phyloP scores from a whole-genome alignment of 1,139 yeast genomes.

The Sugiyamaella grinbergsii region DNA sequence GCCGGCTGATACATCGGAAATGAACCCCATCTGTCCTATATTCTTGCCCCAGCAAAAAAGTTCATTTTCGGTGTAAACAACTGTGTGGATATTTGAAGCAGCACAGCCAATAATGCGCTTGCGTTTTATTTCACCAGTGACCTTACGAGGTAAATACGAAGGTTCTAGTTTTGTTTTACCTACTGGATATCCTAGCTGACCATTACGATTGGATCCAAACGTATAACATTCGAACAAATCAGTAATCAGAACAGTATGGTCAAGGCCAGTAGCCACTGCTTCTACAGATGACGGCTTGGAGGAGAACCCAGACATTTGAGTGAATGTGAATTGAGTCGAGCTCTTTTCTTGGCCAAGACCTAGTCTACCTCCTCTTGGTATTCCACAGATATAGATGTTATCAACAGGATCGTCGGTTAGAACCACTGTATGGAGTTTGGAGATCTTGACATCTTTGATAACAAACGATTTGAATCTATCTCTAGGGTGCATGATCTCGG shows the following conservation, averaged over 20 bases:
- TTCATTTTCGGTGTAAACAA: constrained; percentile 57
- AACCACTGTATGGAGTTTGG: constrained; percentile 68
- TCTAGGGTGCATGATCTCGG: constrained; percentile 24
- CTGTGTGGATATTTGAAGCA: constrained; percentile 73
- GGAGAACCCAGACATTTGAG: constrained; percentile 44
- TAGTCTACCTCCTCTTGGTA: constrained; percentile 69
- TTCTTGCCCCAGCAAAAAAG: constrained; percentile 80
- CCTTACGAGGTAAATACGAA: constrained; percentile 49
- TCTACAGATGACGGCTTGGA: constrained; percentile 41
- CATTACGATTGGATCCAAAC: constrained; percentile 75
- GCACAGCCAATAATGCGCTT: constrained; percentile 54
- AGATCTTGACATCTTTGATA: constrained; percentile 51
- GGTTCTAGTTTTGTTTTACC: constrained; percentile 33
- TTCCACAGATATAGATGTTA: constrained; percentile 62
- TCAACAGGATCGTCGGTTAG: constrained; percentile 54
- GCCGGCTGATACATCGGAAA: constrained; percentile 20
- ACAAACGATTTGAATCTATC: constrained; percentile 39
- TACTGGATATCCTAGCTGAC: constrained; percentile 64
- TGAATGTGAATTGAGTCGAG: constrained; percentile 42
- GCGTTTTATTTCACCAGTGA: constrained; percentile 52
- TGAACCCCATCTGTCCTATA: constrained; percentile 67
- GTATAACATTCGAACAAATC: constrained; percentile 57
- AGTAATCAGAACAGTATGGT: constrained; percentile 65
- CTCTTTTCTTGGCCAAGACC: constrained; percentile 50
- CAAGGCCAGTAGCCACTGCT: constrained; percentile 58